phyloP scores from a whole-genome alignment of 768 basidiomycete genomes.

The Trametes meyenii region DNA sequence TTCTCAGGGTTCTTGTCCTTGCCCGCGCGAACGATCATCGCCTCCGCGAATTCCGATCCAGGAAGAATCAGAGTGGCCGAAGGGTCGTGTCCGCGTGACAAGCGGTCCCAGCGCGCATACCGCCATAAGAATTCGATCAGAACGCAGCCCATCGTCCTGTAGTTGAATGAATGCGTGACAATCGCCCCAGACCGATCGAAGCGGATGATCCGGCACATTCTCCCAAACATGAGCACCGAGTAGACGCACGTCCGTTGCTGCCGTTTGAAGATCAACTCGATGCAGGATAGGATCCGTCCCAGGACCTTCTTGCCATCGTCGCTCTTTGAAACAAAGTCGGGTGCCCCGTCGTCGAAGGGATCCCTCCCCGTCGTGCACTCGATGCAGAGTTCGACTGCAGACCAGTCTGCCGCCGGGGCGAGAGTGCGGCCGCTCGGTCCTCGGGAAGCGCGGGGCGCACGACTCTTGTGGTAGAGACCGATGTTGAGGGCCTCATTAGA shows the following conservation, averaged over 20 bases:
- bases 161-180: conserved; percentile 2
- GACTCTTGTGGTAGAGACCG: neutral
- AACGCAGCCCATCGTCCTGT: neutral
- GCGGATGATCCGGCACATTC: neutral
- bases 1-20: neutral
- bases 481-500: neutral
- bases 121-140: conserved; percentile 11
- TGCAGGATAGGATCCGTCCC: conserved; percentile 3
- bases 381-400: neutral
- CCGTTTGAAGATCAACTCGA: neutral
- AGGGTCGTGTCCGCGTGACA: neutral
- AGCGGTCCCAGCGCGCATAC: neutral
- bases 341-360: neutral
- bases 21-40: neutral
- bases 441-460: neutral
- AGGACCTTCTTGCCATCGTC: neutral
- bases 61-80: neutral
- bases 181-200: conserved; percentile 5
- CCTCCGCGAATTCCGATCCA: neutral
- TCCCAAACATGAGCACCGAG: conserved; percentile 4
- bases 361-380: neutral
- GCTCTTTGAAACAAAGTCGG: neutral
- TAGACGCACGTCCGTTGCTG: conserved; percentile 5
- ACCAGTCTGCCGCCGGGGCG: neutral
- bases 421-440: too few species aligned